Base-by-base conservation (phyloP, 2,329 filamentous ascomycete genomes). In the Penicillium sp. region DNA sequence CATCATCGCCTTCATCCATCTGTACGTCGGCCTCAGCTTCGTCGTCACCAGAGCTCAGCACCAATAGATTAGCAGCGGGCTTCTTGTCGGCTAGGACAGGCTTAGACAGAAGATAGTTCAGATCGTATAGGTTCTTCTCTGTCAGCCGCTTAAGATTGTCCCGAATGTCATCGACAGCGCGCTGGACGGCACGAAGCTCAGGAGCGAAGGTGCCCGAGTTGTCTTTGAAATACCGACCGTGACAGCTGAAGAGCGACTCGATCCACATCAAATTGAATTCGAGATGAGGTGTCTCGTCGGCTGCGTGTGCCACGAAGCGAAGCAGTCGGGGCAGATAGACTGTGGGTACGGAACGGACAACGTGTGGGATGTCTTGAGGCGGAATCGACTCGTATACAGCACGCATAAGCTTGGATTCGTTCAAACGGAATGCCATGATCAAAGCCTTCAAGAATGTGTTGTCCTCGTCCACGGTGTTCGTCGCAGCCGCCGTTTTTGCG, bases 201-300 rank as follows among this genome's bases (percentile, higher is more conserved):
- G 91, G 80, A 29, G 91, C 89, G 27, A 93, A 82, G 57, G 86
- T 84, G 42, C 80, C 85, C 18, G 85, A 78, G 65, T 91, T 86
- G 28, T 90, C 86, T 48, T 88, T 86, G 59, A 98, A 77, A 76
- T 86, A 91, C 18, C 85, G 78, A 27, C 93, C 93, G 66, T 97
- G 91, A 58, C 82, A 83, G 59, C 86, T 85, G 48, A 97, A 75
- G 8, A 84, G 56, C 1, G 87, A 82, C 67, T 93, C 87, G 61
- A 96, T 86, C 93, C 93, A 98, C 7, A 91, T 73, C 36, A 98
- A 74, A 61, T 93, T 95, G 70, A 97, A 94, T 70, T 98, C 93
- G 4, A 98, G 79, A 73, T 96, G 91, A 1, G 90, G 91, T 1
- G 86, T 90, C 63, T 91, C 84, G 60, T 97, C 91, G 1, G 88